Percentiles rank a stretch among this genome's conserved stretches.
Evolutionary conservation across 495 filamentous ascomycete genomes (phyloP).

Genomic region (Lepraria neglecta): DNA sequence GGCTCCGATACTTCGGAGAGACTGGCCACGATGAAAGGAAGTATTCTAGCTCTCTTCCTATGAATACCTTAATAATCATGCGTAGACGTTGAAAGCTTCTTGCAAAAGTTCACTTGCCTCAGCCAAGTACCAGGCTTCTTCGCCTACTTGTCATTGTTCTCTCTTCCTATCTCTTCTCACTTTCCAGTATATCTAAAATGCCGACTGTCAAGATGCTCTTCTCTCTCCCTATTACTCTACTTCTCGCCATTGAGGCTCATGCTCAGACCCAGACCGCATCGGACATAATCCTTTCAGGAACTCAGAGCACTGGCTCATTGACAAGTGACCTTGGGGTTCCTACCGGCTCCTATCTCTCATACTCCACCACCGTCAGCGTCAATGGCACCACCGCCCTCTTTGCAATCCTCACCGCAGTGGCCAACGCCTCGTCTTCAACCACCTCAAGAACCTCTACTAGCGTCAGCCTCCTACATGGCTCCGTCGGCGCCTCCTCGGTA

Average conservation of each 20-base stretch:
- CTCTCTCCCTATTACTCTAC: constrained; percentile 19
- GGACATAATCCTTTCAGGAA: constrained; percentile 17
- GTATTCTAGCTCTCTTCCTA: background rate
- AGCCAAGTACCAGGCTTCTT: background rate
- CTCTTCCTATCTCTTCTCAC: background rate
- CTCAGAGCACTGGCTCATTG: constrained; percentile 10
- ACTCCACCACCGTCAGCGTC: constrained; percentile 21
- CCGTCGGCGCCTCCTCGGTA: constrained; percentile 25
- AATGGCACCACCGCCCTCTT: constrained; percentile 18
- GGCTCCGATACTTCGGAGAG: no score
- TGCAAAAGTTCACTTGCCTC: background rate
- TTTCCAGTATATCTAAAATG: background rate
- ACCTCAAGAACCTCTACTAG: constrained; percentile 33
- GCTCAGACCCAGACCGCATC: constrained; percentile 18
- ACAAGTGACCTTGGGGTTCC: constrained; percentile 22
- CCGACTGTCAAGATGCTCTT: constrained; percentile 22
- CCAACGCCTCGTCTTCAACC: constrained; percentile 33
- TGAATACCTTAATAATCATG: no score
- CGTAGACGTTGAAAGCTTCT: background rate
- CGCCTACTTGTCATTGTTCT: background rate
- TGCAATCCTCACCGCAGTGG: constrained; percentile 19
- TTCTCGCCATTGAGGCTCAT: constrained; percentile 14
- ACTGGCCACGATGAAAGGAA: no score
- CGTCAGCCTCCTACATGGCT: constrained; percentile 38
- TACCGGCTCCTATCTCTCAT: constrained; percentile 24